These are phyloP conservation scores for Trifolium subterraneum DNA, from an alignment of 306 rosid species.

Conservation along the genomic window DNA sequence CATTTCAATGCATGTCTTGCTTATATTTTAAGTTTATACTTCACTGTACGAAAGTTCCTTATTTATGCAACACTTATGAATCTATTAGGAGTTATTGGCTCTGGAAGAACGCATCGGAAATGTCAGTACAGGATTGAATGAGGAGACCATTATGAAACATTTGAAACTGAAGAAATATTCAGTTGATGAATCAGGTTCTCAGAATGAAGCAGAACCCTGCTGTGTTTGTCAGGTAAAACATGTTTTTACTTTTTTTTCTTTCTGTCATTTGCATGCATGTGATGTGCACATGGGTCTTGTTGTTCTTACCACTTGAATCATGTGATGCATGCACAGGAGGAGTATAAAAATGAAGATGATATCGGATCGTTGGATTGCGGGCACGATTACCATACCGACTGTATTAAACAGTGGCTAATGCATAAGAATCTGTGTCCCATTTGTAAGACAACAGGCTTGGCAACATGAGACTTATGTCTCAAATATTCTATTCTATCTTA, in stretches of 20 bases:
- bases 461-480: constrained; percentile 52
- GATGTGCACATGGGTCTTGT: not conserved
- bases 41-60: not conserved
- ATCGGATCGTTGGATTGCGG: constrained; percentile 87
- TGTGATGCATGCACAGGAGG: constrained; percentile 67
- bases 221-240: constrained; percentile 87
- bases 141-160: constrained; percentile 62
- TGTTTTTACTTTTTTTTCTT: not conserved
- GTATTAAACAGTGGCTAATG: constrained; percentile 87
- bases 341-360: constrained; percentile 64
- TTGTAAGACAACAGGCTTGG: constrained; percentile 88
- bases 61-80: not conserved
- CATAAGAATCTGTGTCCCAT: constrained; percentile 94
- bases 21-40: not conserved
- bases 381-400: constrained; percentile 72
- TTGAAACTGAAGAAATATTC: constrained; percentile 65
- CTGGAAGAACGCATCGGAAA: constrained; percentile 97
- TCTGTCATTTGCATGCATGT: not conserved
- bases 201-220: constrained; percentile 79
- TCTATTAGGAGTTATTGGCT: constrained; percentile 81
- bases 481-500: constrained; percentile 23
- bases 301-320: constrained; percentile 25
- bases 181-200: constrained; percentile 48
- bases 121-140: constrained; percentile 86
- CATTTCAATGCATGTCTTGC: not conserved